These are phyloP conservation scores for Auricularia cornea DNA, from an alignment of 768 basidiomycete species.

Conservation along the genomic window DNA sequence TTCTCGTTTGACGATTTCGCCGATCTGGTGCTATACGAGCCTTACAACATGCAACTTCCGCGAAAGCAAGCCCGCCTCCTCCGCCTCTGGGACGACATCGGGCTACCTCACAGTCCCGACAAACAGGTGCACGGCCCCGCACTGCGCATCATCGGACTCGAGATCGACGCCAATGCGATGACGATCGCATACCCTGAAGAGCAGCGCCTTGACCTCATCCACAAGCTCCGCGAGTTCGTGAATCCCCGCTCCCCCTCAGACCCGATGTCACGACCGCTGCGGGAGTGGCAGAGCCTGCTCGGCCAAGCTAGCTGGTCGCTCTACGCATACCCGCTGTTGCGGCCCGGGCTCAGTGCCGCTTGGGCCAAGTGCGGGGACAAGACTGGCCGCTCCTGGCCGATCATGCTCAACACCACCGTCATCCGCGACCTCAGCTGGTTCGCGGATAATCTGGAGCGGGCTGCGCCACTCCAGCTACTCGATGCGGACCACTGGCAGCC, in stretches of 20 bases:
- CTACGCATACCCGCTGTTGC: conserved; percentile 31
- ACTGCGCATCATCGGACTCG: conserved; percentile 33
- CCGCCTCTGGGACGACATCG: conserved; percentile 31
- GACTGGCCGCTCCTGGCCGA: background rate
- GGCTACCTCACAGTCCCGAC: conserved; percentile 28
- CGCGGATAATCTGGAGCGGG: background rate
- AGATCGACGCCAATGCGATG: conserved; percentile 27
- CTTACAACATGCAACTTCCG: conserved; percentile 23
- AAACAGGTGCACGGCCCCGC: conserved; percentile 30
- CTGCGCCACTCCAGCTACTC: background rate
- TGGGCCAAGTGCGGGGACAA: conserved; percentile 30
- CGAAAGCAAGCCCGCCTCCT: conserved; percentile 27
- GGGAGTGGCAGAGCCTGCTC: conserved; percentile 21
- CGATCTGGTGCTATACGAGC: conserved; percentile 19
- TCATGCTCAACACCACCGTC: conserved; percentile 25
- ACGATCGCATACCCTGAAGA: conserved; percentile 20
- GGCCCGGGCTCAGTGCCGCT: conserved; percentile 23
- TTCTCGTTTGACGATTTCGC: conserved; percentile 13
- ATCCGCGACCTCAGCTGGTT: conserved; percentile 27
- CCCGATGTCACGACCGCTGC: conserved; percentile 12
- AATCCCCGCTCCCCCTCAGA: background rate
- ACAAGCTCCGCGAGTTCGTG: conserved; percentile 9
- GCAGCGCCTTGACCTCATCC: conserved; percentile 12
- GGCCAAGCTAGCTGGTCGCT: conserved; percentile 35
- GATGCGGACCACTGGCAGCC: background rate